A percentile compares a stretch with the other conserved stretches of the same genome.
Conservation (phyloP, 2,329 filamentous ascomycete species). For the Sporothrix brasiliensis region DNA sequence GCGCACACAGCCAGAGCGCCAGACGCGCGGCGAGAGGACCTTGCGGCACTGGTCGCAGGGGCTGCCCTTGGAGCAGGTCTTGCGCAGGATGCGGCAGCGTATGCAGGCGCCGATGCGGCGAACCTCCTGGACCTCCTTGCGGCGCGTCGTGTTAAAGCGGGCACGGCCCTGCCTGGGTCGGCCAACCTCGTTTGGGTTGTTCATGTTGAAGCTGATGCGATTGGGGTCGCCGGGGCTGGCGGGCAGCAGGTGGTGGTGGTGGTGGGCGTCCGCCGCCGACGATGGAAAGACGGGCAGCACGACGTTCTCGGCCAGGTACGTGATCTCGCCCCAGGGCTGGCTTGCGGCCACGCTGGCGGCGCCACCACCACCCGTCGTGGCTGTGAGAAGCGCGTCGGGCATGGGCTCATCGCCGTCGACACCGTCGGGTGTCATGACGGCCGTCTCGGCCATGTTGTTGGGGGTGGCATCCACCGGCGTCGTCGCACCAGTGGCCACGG, state of each 20-base stretch:
- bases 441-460: constrained; percentile 27
- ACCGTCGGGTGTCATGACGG: constrained; percentile 29
- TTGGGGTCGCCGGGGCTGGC: constrained; percentile 37
- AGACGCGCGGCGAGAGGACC: constrained; percentile 65
- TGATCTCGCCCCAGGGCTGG: constrained; percentile 59
- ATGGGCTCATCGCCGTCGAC: constrained; percentile 30
- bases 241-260: constrained; percentile 27
- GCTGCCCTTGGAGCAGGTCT: constrained; percentile 66
- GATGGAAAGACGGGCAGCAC: constrained; percentile 39
- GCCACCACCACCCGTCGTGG: constrained; percentile 20
- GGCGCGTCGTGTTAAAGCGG: constrained; percentile 59
- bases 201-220: constrained; percentile 58
- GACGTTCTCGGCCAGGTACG: constrained; percentile 49
- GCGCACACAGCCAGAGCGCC: constrained; percentile 65
- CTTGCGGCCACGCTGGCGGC: constrained; percentile 36
- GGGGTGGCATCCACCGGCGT: neutral
- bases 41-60: constrained; percentile 67
- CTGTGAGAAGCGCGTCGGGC: constrained; percentile 21
- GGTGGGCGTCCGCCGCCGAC: neutral
- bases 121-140: constrained; percentile 67
- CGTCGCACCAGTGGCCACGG: neutral
- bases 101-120: constrained; percentile 68
- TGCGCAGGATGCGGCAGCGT: constrained; percentile 65
- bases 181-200: constrained; percentile 53
- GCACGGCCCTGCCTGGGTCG: constrained; percentile 56